Percentiles rank a stretch among this genome's conserved stretches.
Conservation (phyloP, 2,329 filamentous ascomycete genomes). For the Aspergillus sp. region DNA sequence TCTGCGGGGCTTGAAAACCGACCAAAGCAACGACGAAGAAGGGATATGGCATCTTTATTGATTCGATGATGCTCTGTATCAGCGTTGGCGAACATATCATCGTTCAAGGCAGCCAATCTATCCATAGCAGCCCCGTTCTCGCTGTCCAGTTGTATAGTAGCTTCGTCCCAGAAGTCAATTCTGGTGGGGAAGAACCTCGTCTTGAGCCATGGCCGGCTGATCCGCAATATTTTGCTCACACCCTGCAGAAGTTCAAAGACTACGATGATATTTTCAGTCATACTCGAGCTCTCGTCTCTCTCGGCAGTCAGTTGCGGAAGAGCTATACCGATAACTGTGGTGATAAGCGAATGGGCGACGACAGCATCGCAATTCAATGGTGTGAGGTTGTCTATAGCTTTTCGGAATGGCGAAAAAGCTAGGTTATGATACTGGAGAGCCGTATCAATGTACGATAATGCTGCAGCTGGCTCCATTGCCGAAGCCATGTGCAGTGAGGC, state of each 20-base stretch:
- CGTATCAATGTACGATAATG: slow-evolving; percentile 30
- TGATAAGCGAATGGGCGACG: slow-evolving; percentile 32
- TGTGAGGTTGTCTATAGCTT: slow-evolving; percentile 29
- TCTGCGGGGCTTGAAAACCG: slow-evolving; percentile 19
- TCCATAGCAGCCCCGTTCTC: slow-evolving; percentile 23
- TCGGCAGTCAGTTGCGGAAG: slow-evolving; percentile 28
- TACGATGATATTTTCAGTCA: slow-evolving; percentile 32
- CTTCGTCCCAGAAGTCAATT: slow-evolving; percentile 41
- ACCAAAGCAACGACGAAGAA: slow-evolving; percentile 24
- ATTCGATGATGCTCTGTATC: slow-evolving; percentile 24
- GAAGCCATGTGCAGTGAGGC: slow-evolving; percentile 37
- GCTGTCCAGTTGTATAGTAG: slow-evolving; percentile 16
- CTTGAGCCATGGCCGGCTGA: slow-evolving; percentile 40
- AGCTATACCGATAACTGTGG: slow-evolving; percentile 30
- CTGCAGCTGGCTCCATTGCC: slow-evolving; percentile 21
- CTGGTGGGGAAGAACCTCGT: slow-evolving; percentile 48
- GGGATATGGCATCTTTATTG: slow-evolving; percentile 22
- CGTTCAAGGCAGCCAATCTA: slow-evolving; percentile 22
- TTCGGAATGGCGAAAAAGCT: slow-evolving; percentile 29
- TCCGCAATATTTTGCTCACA: slow-evolving; percentile 27
- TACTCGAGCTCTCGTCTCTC: slow-evolving; percentile 23
- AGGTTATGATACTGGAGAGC: slow-evolving; percentile 33
- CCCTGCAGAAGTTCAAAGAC: slow-evolving; percentile 33
- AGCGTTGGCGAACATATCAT: slow-evolving; percentile 19
- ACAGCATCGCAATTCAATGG: slow-evolving; percentile 34